Evolutionary conservation across 768 basidiomycete species (phyloP).

Genomic region (Mrakia hoshinonis): DNA sequence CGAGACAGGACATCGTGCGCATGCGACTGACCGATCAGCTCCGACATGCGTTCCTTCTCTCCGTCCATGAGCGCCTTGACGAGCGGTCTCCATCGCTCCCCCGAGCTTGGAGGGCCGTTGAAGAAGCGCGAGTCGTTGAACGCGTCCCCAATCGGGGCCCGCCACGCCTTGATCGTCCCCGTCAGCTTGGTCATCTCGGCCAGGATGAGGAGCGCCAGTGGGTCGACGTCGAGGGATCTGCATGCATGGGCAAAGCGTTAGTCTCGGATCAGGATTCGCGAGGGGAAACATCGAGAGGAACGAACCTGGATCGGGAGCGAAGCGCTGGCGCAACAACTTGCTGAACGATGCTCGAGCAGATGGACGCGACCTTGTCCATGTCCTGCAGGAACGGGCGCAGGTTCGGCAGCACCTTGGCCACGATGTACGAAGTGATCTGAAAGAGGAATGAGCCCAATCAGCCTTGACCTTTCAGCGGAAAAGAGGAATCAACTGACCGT

Average conservation of each 20-base stretch:
- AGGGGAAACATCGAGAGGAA: background rate
- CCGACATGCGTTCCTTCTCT: slow-evolving; percentile 76
- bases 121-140: slow-evolving; percentile 82
- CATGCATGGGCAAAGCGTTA: slow-evolving; percentile 40
- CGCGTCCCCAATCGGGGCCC: slow-evolving; percentile 64
- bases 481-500: background rate
- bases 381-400: slow-evolving; percentile 72
- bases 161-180: slow-evolving; percentile 74
- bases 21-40: slow-evolving; percentile 60
- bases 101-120: slow-evolving; percentile 55
- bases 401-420: slow-evolving; percentile 59
- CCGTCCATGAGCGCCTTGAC: slow-evolving; percentile 70
- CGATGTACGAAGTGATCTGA: slow-evolving; percentile 66
- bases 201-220: slow-evolving; percentile 57
- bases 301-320: slow-evolving; percentile 56
- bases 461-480: too few species aligned
- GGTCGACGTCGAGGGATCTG: slow-evolving; percentile 66
- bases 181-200: slow-evolving; percentile 70
- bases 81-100: slow-evolving; percentile 63
- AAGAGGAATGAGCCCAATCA: background rate
- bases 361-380: slow-evolving; percentile 67
- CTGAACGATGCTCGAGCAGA: slow-evolving; percentile 73
- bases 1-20: background rate
- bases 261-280: background rate
- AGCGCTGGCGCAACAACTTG: slow-evolving; percentile 73